These are phyloP conservation scores for Tolypocladium ophioglossoides DNA, from an alignment of 2,329 filamentous ascomycete species.

Conservation along the genomic window DNA sequence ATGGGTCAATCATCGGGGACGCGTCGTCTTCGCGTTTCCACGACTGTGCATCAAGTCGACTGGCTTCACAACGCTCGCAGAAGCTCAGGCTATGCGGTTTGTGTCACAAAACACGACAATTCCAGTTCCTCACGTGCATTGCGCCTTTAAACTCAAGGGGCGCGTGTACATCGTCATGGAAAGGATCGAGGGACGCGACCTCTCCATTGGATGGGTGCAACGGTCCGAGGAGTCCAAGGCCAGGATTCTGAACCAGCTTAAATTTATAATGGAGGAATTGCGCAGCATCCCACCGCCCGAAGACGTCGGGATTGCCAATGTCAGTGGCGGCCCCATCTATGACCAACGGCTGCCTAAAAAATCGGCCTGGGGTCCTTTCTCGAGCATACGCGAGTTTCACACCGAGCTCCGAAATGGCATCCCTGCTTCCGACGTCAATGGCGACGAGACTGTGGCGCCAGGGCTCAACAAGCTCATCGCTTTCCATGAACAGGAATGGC, in stretches of 20 bases:
- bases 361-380: too few relatives aligned
- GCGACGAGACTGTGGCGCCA: constrained; percentile 8
- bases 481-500: constrained; percentile 23
- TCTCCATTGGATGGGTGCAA: constrained; percentile 7
- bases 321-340: too few relatives aligned
- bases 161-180: constrained; percentile 12
- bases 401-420: too few relatives aligned
- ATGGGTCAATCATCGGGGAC: too few relatives aligned
- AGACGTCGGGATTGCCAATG: too few relatives aligned
- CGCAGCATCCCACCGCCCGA: too few relatives aligned
- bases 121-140: constrained; percentile 9
- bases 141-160: constrained; percentile 3
- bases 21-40: too few relatives aligned
- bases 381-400: too few relatives aligned
- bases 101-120: constrained; percentile 9
- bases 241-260: constrained; percentile 12
- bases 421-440: constrained; percentile 15
- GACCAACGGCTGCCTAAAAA: too few relatives aligned
- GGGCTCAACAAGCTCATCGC: constrained; percentile 20
- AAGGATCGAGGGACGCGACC: constrained; percentile 12
- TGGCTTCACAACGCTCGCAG: too few relatives aligned
- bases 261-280: constrained; percentile 8
- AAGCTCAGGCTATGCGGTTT: constrained; percentile 10
- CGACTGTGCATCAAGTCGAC: too few relatives aligned
- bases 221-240: constrained; percentile 3